A percentile compares a stretch with the other conserved stretches of the same genome.
These are phyloP conservation scores for Candida frijolesensis DNA, from an alignment of 1,139 yeast genomes.

Conservation along the genomic window DNA sequence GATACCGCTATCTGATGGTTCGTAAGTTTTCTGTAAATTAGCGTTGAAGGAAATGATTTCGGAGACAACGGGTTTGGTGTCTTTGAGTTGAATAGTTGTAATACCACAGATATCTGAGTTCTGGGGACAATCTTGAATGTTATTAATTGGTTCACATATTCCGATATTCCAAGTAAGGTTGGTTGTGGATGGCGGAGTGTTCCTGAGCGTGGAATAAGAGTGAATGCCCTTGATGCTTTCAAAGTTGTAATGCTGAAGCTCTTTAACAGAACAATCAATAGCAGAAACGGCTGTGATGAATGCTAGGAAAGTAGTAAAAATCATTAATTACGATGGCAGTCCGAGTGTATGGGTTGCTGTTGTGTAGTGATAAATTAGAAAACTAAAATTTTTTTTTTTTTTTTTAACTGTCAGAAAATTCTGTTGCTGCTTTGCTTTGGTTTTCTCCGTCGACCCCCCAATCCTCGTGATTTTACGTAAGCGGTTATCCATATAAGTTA, in stretches of 20 bases:
- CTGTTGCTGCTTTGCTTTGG: not conserved
- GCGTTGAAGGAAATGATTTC: constrained; percentile 56
- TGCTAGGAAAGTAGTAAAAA: constrained; percentile 7
- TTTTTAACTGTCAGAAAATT: not conserved
- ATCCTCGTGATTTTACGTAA: not conserved
- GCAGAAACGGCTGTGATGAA: constrained; percentile 20
- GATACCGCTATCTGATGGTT: constrained; percentile 42
- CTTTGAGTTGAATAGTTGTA: constrained; percentile 52
- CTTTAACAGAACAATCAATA: constrained; percentile 48
- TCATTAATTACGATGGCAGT: not conserved
- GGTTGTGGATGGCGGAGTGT: constrained; percentile 80
- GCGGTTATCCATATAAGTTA: not conserved
- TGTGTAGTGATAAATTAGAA: not conserved
- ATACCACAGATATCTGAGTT: constrained; percentile 74
- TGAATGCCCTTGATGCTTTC: constrained; percentile 53
- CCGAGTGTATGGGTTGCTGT: not conserved
- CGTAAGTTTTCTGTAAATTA: constrained; percentile 34
- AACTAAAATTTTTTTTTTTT: not conserved
- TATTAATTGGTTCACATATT: constrained; percentile 58
- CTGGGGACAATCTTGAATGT: constrained; percentile 56
- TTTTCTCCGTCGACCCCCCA: not conserved
- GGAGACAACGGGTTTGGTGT: constrained; percentile 42
- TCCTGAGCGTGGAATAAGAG: constrained; percentile 35
- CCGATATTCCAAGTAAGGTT: constrained; percentile 68
- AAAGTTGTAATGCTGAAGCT: constrained; percentile 44